phyloP scores from a whole-genome alignment of 1,284 basidiomycete species.

The Neonothopanus nambi region DNA sequence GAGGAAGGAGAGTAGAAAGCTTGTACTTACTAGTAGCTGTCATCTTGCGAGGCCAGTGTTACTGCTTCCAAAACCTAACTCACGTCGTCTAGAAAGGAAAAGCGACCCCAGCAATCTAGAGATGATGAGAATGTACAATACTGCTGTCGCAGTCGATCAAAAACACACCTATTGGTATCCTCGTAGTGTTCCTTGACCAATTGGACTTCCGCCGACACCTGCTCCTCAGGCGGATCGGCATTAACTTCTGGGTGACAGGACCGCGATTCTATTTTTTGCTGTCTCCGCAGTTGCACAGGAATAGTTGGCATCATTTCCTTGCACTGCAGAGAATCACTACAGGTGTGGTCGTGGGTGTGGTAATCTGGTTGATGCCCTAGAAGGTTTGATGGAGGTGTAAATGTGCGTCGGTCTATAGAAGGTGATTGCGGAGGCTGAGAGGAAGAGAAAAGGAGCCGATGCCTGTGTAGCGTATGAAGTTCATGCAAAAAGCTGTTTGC shows the following conservation, averaged over 20 bases:
- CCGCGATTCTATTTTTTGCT: too few species aligned
- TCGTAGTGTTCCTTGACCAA: slow-evolving; percentile 62
- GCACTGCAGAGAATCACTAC: too few species aligned
- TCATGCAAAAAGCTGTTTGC: slow-evolving; percentile 66
- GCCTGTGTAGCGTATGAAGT: slow-evolving; percentile 64
- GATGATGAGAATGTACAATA: slow-evolving; percentile 6
- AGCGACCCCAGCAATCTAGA: slow-evolving; percentile 53
- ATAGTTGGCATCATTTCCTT: too few species aligned
- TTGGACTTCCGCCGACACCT: slow-evolving; percentile 32
- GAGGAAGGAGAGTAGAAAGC: background rate
- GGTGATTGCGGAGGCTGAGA: slow-evolving; percentile 19
- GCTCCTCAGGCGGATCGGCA: too few species aligned
- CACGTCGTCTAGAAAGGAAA: slow-evolving; percentile 61
- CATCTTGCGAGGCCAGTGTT: background rate
- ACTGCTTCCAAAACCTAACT: slow-evolving; percentile 27
- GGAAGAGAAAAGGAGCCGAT: slow-evolving; percentile 47
- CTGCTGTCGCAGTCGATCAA: background rate
- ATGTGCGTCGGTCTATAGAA: slow-evolving; percentile 4
- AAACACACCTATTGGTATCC: slow-evolving; percentile 56
- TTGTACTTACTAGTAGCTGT: background rate
- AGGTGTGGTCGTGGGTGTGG: background rate
- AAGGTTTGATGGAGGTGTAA: background rate
- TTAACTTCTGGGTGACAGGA: too few species aligned
- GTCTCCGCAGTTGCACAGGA: too few species aligned
- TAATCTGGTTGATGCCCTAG: background rate